Evolutionary conservation across 2,329 filamentous ascomycete genomes (phyloP), one percentile per base, ranked within the genome.

Genomic region (Thyridium curvatum): DNA sequence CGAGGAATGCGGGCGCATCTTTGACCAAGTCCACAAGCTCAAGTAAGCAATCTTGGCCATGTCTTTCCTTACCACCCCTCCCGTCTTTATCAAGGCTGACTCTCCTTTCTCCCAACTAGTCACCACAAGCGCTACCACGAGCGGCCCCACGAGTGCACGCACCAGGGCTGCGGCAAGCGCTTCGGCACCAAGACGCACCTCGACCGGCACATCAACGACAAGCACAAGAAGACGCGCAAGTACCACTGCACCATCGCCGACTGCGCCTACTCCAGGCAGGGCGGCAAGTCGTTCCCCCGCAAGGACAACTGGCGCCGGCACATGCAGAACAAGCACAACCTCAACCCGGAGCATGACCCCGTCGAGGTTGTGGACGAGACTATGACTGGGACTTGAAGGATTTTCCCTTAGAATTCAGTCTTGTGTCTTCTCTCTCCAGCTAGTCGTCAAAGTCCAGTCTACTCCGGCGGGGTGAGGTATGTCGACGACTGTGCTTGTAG

Each of bases 291-390:
- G 0, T 80, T 80, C 46, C 74, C 75, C 1, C 61, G 76, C 38
- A 80, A 79, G 50, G 76, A 79, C 49, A 79, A 80, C 54, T 79
- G 75, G 75, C 71, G 74, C 48, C 61, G 76, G 40, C 76, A 80
- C 51, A 79, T 80, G 74, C 61, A 67, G 29, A 79, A 78, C 53
- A 79, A 77, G 47, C 76, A 80, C 47, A 41, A 46, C 13, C 51
- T 53, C 35, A 49, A 50, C 3, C 52, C 55, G 1, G 56, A 66
- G 29, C 54, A 68, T 43, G 65, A 69, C 6, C 66, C 69, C 2
- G 62, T 66, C 13, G 65, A 67, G 14, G 58, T 68, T 12, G 59
- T 66, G 37, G 56, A 58, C 13, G 67, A 60, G 17, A 51, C 57
- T 3, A 60, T 64, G 53, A 42, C 38, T 8, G 52, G 46, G 7